Evolutionary conservation across 495 filamentous ascomycete genomes (phyloP), one percentile per base, ranked within the genome.

Genomic region (Penicillium angulare): DNA sequence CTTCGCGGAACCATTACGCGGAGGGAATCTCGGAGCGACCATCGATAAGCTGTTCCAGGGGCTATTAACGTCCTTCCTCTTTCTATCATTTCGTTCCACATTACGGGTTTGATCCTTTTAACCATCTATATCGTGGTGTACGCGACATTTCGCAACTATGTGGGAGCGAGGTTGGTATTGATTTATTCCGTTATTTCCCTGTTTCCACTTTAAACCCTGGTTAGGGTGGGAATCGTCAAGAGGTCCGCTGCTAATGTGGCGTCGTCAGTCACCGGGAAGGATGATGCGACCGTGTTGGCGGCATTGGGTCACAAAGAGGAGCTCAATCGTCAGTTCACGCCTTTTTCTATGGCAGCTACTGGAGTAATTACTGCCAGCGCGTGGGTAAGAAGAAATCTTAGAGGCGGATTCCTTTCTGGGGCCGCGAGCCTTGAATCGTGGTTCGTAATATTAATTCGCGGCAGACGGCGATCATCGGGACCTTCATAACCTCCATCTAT

Each of bases 311-410:
- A 50, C 29, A 50, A 50, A 21, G 38, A 50, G 29, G 48, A 50
- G 29, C 31, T 50, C 26, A 24, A 43, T 3, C 48, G 48, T 15
- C 48, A 50, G 23, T 50, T 50, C 39, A 41, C 38, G 4, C 41
- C 32, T 18, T 50, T 50, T 40, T 50, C 48, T 3, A 50, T 50
- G 48, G 48, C 48, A 13, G 48, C 48, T 8, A 50, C 43, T 40
- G 48, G 38, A 13, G 38, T 50, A 27, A 50, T 50, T 27, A 50
- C 48, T 16, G 39, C 48, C 10, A 43, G 38, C 27, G 48, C 48
- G 13, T 50, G 48, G 48, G 48, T 50, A 43, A n/a, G n/a, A n/a
- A n/a, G n/a, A n/a, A n/a, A n/a, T n/a, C n/a, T n/a, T n/a, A n/a
- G n/a, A n/a, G n/a, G n/a, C n/a, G n/a, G n/a, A 16, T 12, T 7